Evolutionary conservation across 352 stramenopile species (phyloP).

Genomic region (Aphanomyces invadans): DNA sequence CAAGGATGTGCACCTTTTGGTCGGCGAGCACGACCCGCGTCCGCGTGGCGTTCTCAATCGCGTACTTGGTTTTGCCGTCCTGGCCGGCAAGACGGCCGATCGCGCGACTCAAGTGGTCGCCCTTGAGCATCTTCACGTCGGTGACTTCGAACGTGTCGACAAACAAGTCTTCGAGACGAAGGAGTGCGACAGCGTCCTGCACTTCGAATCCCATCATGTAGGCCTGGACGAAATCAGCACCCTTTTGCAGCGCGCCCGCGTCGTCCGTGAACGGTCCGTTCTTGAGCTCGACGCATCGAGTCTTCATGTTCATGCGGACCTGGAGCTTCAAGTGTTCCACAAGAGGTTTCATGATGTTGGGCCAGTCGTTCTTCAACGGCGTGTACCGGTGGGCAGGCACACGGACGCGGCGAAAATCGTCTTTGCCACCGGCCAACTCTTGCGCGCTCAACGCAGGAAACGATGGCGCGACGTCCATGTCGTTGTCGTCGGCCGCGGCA

Average conservation of each 20-base stretch:
- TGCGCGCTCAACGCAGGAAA: conserved; percentile 77
- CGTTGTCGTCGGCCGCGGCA: conserved; percentile 38
- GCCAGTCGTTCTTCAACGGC: conserved; percentile 98
- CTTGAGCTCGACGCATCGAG: conserved; percentile 96
- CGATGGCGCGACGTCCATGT: conserved; percentile 41
- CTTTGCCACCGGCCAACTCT: conserved; percentile 74
- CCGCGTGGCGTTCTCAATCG: conserved; percentile 99
- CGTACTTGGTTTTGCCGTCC: conserved; percentile 98
- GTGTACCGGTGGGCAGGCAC: conserved; percentile 97
- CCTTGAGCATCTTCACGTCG: conserved; percentile 96
- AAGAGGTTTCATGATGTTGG: conserved; percentile 97
- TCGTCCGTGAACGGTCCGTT: conserved; percentile 93
- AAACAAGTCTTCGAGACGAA: conserved; percentile 98
- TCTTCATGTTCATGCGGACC: conserved; percentile 99
- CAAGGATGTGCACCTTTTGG: conserved; percentile 97
- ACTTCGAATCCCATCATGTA: conserved; percentile 99
- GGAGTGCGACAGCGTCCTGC: conserved; percentile 93
- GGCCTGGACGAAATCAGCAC: conserved; percentile 95
- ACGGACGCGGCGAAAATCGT: conserved; percentile 94
- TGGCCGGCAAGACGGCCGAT: conserved; percentile 98
- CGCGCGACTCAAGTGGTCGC: conserved; percentile 97
- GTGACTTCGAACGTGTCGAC: conserved; percentile 98
- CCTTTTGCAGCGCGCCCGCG: conserved; percentile 93
- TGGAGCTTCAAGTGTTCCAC: conserved; percentile 97
- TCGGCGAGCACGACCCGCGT: conserved; percentile 98